phyloP scores from a whole-genome alignment of 1,284 basidiomycete genomes.

The Ceratobasidium sp. region DNA sequence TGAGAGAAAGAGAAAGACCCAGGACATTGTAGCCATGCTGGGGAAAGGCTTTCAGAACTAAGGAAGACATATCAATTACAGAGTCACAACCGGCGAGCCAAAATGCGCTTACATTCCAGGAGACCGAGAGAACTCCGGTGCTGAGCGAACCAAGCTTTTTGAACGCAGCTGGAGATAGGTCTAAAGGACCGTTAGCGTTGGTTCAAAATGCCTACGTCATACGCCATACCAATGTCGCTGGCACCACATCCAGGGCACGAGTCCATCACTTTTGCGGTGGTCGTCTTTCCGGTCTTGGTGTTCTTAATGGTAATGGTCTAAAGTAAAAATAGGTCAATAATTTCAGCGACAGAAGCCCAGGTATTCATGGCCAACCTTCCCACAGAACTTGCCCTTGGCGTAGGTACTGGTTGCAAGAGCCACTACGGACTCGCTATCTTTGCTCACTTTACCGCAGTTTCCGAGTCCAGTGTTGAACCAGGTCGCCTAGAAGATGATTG shows the following conservation, averaged over 20 bases:
- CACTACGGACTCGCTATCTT: slow-evolving; percentile 37
- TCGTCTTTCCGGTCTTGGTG: slow-evolving; percentile 36
- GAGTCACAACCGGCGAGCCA: no score
- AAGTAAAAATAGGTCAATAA: neutral
- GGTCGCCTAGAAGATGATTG: slow-evolving; percentile 13
- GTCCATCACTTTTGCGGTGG: slow-evolving; percentile 38
- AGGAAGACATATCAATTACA: neutral
- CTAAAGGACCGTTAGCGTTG: neutral
- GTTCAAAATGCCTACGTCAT: neutral
- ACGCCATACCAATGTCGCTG: slow-evolving; percentile 34
- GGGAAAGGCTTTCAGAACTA: neutral
- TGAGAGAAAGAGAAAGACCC: neutral
- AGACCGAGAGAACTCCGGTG: slow-evolving; percentile 37
- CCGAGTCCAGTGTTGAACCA: slow-evolving; percentile 40
- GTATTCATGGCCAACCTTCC: slow-evolving; percentile 14
- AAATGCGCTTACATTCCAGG: slow-evolving; percentile 34
- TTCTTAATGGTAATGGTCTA: slow-evolving; percentile 38
- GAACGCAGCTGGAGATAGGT: slow-evolving; percentile 38
- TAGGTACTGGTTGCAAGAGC: slow-evolving; percentile 27
- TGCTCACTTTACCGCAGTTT: slow-evolving; percentile 40
- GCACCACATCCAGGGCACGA: slow-evolving; percentile 38
- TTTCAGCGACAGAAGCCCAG: no score
- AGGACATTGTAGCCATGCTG: neutral
- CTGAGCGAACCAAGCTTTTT: slow-evolving; percentile 29
- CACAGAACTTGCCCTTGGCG: slow-evolving; percentile 33